phyloP scores from a whole-genome alignment of 257 asterid species.

The Plantago major region DNA sequence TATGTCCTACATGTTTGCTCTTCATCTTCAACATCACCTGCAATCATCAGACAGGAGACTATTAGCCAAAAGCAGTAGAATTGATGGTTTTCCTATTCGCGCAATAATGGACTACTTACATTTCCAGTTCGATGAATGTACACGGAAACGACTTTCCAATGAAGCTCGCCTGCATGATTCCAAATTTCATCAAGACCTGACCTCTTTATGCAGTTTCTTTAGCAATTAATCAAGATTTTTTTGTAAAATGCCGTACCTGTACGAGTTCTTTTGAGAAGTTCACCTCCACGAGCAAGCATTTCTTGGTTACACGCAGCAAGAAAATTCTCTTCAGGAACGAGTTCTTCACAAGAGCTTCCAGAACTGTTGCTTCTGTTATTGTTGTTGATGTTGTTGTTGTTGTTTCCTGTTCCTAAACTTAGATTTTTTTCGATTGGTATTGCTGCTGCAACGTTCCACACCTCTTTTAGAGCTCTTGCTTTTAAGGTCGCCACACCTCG shows the following conservation, averaged over 20 bases:
- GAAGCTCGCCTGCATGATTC: conserved; percentile 71
- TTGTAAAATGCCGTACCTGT: conserved; percentile 36
- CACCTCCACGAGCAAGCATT: conserved; percentile 80
- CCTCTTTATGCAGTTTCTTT: neutral
- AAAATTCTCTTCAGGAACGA: conserved; percentile 75
- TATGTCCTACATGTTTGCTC: conserved; percentile 79
- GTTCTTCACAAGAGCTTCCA: conserved; percentile 47
- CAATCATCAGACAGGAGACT: neutral
- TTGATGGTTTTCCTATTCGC: neutral
- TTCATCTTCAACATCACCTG: conserved; percentile 99
- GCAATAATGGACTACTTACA: conserved; percentile 29
- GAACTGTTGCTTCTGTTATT: conserved; percentile 23
- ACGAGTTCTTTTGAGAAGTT: conserved; percentile 91
- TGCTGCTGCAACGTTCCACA: conserved; percentile 89
- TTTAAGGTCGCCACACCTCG: conserved; percentile 95
- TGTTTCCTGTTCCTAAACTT: conserved; percentile 32
- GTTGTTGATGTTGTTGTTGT: conserved; percentile 34
- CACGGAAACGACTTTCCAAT: conserved; percentile 97
- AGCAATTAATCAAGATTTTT: neutral
- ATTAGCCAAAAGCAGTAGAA: neutral
- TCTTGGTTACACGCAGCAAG: conserved; percentile 94
- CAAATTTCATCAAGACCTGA: conserved; percentile 1
- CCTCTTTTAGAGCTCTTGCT: conserved; percentile 93
- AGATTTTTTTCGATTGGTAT: conserved; percentile 64
- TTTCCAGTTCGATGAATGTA: conserved; percentile 82